A percentile compares a stretch with the other conserved stretches of the same genome.
Evolutionary conservation across 805 yeast species (phyloP).

Genomic region (Wickerhamiella domercqiae): DNA sequence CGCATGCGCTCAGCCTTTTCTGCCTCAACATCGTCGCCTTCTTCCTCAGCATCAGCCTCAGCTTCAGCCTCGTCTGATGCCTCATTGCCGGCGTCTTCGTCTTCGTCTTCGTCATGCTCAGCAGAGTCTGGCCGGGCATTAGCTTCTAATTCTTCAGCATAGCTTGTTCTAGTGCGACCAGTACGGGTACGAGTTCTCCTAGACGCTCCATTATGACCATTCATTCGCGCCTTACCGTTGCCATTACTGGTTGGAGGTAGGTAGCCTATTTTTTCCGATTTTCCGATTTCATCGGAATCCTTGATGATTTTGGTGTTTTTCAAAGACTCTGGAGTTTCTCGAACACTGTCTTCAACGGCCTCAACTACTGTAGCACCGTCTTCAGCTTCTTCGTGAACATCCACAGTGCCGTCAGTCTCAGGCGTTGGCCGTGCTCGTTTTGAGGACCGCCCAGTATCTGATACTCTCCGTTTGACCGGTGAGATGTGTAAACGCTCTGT

Average conservation of each 20-base stretch:
- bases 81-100: constrained; percentile 18
- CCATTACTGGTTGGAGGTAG: too few species aligned
- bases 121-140: constrained; percentile 7
- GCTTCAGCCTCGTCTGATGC: constrained; percentile 11
- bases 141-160: constrained; percentile 4
- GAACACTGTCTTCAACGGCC: not conserved
- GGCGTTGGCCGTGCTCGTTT: not conserved
- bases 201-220: not conserved
- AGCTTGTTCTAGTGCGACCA: constrained; percentile 7
- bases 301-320: not conserved
- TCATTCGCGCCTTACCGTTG: not conserved
- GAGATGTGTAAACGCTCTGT: constrained; percentile 66
- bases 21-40: constrained; percentile 15
- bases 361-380: not conserved
- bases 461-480: constrained; percentile 20
- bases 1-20: constrained; percentile 35
- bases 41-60: constrained; percentile 14
- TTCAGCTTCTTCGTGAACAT: not conserved
- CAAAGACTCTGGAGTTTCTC: not conserved
- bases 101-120: constrained; percentile 16
- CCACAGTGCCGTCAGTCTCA: not conserved
- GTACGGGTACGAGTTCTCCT: not conserved
- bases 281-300: not conserved
- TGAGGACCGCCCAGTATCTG: not conserved
- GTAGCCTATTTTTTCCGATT: too few species aligned